Conservation (phyloP, 441 rosid genomes). For the Adansonia rubrostipa region DNA sequence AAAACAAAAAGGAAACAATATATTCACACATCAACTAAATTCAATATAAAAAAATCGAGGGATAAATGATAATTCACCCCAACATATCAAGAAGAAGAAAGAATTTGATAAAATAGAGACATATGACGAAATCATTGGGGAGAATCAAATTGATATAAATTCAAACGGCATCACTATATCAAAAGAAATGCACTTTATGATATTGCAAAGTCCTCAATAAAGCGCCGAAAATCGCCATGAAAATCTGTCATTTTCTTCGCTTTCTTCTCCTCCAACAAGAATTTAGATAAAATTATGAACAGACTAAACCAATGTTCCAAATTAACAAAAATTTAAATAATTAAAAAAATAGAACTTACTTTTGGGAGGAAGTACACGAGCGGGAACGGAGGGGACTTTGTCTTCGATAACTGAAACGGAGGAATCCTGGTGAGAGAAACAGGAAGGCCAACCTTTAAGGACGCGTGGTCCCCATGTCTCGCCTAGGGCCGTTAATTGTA, state of each 20-base stretch:
- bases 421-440: constrained; percentile 54
- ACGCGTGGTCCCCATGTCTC: constrained; percentile 89
- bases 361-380: constrained; percentile 69
- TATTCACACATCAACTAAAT: not conserved
- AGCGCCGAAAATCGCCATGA: not conserved
- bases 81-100: not conserved
- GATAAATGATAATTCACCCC: not conserved
- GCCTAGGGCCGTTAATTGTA: constrained; percentile 82
- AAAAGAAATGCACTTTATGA: not conserved
- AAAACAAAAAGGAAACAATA: not conserved
- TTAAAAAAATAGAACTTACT: constrained; percentile 45
- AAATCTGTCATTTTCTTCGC: not conserved
- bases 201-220: not conserved
- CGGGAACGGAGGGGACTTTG: constrained; percentile 49
- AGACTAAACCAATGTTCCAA: not conserved
- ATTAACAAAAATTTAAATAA: too few species aligned
- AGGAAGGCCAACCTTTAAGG: constrained; percentile 84
- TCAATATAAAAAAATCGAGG: not conserved
- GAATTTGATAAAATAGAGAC: not conserved
- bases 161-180: not conserved
- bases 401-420: constrained; percentile 46
- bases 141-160: not conserved
- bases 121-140: not conserved
- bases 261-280: constrained; percentile 14
- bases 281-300: not conserved